These are phyloP conservation scores for Mediolabrus comicus DNA, from an alignment of 108 stramenopile species.

Conservation along the genomic window DNA sequence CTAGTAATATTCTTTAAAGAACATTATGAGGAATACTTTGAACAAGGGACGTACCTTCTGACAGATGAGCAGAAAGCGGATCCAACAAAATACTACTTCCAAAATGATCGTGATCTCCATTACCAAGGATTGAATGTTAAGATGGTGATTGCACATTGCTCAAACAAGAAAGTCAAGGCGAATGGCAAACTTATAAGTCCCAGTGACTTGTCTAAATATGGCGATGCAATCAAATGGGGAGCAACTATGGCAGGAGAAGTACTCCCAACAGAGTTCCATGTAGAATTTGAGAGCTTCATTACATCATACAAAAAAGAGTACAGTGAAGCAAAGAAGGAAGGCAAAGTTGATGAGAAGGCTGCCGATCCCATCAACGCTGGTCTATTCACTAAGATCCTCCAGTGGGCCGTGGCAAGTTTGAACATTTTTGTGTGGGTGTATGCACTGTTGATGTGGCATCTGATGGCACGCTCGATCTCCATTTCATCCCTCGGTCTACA, in stretches of 20 bases:
- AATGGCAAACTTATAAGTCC: neutral
- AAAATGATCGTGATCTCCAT: neutral
- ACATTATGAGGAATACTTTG: neutral
- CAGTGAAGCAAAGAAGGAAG: slow-evolving; percentile 9
- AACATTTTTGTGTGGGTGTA: slow-evolving; percentile 24
- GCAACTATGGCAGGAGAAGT: slow-evolving; percentile 7
- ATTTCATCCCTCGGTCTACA: slow-evolving; percentile 14
- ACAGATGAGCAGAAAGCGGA: neutral
- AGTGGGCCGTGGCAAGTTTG: slow-evolving; percentile 1
- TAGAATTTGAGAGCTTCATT: slow-evolving; percentile 25
- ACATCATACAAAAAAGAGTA: slow-evolving; percentile 12
- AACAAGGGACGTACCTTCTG: neutral
- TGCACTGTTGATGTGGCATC: slow-evolving; percentile 26
- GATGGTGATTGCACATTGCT: neutral
- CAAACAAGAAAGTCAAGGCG: neutral
- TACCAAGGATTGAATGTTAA: slow-evolving; percentile 1
- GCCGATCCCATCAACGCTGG: slow-evolving; percentile 31
- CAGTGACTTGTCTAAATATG: slow-evolving; percentile 22
- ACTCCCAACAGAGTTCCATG: slow-evolving; percentile 11
- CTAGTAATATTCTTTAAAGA: neutral
- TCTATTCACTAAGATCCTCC: slow-evolving; percentile 2
- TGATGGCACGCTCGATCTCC: slow-evolving; percentile 10
- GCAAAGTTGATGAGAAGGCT: slow-evolving; percentile 11
- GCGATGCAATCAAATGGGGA: slow-evolving; percentile 38
- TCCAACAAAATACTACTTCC: neutral